A percentile compares a stretch with the other conserved stretches of the same genome.
phyloP scores from a whole-genome alignment of 495 filamentous ascomycete species.

The Tirmania nivea region DNA sequence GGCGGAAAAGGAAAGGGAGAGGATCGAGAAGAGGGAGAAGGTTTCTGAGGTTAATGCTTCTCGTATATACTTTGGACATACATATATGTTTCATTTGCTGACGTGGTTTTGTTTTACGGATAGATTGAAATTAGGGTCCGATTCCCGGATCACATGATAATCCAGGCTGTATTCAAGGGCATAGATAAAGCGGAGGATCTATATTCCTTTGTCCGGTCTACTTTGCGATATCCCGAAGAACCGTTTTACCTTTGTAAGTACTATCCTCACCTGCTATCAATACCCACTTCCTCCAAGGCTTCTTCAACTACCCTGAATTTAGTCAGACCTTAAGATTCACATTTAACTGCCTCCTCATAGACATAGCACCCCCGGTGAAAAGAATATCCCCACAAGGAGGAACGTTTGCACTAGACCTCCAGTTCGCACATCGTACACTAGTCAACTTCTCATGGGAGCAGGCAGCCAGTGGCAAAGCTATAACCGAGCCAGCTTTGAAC shows the following conservation, averaged over 20 bases:
- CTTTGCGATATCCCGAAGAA: slow-evolving; percentile 21
- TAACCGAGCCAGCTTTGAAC: slow-evolving; percentile 35
- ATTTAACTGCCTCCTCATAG: neutral
- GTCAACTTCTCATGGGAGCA: slow-evolving; percentile 57
- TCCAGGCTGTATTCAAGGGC: slow-evolving; percentile 37
- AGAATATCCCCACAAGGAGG: slow-evolving; percentile 28
- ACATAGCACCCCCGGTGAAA: slow-evolving; percentile 13
- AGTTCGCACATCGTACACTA: slow-evolving; percentile 44
- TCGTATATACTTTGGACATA: neutral
- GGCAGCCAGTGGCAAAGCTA: slow-evolving; percentile 25
- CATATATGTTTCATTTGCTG: neutral
- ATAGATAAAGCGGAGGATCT: slow-evolving; percentile 35
- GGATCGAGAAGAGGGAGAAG: slow-evolving; percentile 37
- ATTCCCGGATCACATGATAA: slow-evolving; percentile 51
- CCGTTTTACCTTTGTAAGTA: slow-evolving; percentile 31
- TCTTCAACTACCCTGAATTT: too few species aligned
- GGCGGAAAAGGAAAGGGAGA: slow-evolving; percentile 32
- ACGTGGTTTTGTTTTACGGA: neutral
- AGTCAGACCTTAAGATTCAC: too few species aligned
- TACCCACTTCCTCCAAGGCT: too few species aligned
- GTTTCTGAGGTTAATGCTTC: slow-evolving; percentile 29
- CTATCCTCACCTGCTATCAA: slow-evolving; percentile 7
- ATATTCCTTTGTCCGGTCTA: slow-evolving; percentile 12
- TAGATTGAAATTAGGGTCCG: slow-evolving; percentile 53
- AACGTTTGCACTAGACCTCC: slow-evolving; percentile 49